Evolutionary conservation across 257 asterid species (phyloP).

Genomic region (Forsythia suspensa): DNA sequence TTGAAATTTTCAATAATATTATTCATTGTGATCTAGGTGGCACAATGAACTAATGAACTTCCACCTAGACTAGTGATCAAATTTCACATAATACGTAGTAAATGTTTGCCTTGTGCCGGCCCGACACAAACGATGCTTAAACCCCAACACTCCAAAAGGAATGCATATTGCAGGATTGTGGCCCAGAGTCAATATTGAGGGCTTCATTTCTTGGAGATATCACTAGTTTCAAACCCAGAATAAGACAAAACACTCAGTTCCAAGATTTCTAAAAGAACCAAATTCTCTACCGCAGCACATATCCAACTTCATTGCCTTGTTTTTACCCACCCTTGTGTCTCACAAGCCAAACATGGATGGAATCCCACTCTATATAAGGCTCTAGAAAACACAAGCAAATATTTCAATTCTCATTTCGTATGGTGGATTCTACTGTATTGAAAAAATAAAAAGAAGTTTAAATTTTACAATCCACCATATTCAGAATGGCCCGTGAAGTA

Average conservation of each 20-base stretch:
- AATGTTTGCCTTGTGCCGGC: too few species aligned
- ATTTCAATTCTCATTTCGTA: neutral
- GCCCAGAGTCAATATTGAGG: neutral
- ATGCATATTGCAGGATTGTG: too few species aligned
- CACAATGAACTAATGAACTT: too few species aligned
- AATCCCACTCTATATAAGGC: neutral
- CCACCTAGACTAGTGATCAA: too few species aligned
- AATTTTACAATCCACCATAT: neutral
- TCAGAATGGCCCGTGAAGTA: slow-evolving; percentile 19
- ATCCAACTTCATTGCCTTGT: neutral
- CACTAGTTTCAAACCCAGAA: neutral
- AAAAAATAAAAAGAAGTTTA: neutral
- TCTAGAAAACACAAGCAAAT: neutral
- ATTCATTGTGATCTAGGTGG: too few species aligned
- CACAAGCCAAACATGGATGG: neutral
- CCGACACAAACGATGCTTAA: too few species aligned
- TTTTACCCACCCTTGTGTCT: neutral
- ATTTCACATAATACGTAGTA: too few species aligned
- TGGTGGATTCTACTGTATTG: neutral
- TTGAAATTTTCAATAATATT: too few species aligned
- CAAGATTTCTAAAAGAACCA: neutral
- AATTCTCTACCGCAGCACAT: neutral
- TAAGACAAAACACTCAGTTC: neutral
- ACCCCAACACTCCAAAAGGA: too few species aligned
- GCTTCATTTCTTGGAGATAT: neutral